Base-by-base conservation (phyloP, 2,329 filamentous ascomycete genomes). In the Venturia effusa region DNA sequence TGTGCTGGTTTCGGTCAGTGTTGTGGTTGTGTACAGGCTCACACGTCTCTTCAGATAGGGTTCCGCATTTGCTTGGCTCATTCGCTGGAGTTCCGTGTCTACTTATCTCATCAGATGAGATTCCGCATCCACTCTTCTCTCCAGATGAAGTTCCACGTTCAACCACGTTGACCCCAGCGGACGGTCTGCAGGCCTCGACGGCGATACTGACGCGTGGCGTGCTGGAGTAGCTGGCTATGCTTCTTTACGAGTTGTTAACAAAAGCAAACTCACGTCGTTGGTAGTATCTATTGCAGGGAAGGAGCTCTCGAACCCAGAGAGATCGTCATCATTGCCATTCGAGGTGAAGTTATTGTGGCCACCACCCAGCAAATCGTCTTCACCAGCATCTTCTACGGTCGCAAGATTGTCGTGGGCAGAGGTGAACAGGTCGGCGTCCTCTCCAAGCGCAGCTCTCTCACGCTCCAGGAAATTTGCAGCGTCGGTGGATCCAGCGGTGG, bases 341-440 rank as follows among this genome's bases (percentile, higher is more conserved):
- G 79, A 68, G 73, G 75, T 69, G 74, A 76, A 70, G 77, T 67
- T 74, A 62, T 73, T 74, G 64, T 78, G 82, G 67, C 81, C 87
- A 60, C 84, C 86, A 60, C 85, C 85, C 61, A 92, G 82, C 65
- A 96, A 80, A 71, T 94, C 86, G 68, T 89, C 88, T 67, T 88
- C 85, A 63, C 79, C 82, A 68, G 70, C 78, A 57, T 84, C 80
- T 69, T 88, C 86, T 68, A 82, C 83, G 48, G 84, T 84, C 64
- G 83, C 82, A 65, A 83, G 80, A 73, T 79, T 80, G 75, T 96
- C 80, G 75, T 96, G 90, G 72, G 88, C 86, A 39, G 89, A 89
- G 67, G 88, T 83, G 76, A 99, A 99, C 79, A 92, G 89, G 70
- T 92, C 84, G 66, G 94, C 94, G 75, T 97, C 94, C 67, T 96